A percentile compares a stretch with the other conserved stretches of the same genome.
phyloP scores from a whole-genome alignment of 73 alveolate genomes.

The Tetrahymena malaccensis region DNA sequence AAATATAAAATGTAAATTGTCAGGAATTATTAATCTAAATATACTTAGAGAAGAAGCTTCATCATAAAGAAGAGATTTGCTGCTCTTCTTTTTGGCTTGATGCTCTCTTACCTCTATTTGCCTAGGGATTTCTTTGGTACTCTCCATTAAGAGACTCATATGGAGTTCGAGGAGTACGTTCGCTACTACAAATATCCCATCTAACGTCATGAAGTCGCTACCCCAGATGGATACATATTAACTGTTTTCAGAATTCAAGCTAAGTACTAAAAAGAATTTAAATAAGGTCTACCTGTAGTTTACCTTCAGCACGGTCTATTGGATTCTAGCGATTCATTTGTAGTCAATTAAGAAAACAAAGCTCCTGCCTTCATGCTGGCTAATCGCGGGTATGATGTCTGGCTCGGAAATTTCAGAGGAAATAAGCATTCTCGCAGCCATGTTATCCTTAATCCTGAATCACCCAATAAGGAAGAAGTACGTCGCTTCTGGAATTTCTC shows the following conservation, averaged over 20 bases:
- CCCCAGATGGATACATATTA: constrained; percentile 89
- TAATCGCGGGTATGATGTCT: constrained; percentile 65
- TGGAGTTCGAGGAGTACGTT: constrained; percentile 23
- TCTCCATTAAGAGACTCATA: constrained; percentile 18
- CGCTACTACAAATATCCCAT: constrained; percentile 46
- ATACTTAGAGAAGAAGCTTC: background rate
- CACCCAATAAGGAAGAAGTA: constrained; percentile 4
- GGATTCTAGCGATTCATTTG: constrained; percentile 65
- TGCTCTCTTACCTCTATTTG: background rate
- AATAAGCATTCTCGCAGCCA: constrained; percentile 62
- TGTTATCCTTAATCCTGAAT: constrained; percentile 36
- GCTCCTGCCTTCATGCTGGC: constrained; percentile 69
- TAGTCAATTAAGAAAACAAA: constrained; percentile 35
- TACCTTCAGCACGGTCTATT: constrained; percentile 65
- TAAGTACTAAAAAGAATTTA: background rate
- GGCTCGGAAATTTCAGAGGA: constrained; percentile 82
- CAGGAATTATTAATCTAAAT: background rate
- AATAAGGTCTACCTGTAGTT: constrained; percentile 37
- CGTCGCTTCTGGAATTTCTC: constrained; percentile 78
- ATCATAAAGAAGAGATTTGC: background rate
- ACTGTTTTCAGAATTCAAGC: constrained; percentile 77
- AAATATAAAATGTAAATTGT: background rate
- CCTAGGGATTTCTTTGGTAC: background rate
- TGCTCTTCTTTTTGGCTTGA: background rate
- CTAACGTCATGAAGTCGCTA: constrained; percentile 73